phyloP scores from a whole-genome alignment of 768 basidiomycete species.

The Phallus indusiatus region DNA sequence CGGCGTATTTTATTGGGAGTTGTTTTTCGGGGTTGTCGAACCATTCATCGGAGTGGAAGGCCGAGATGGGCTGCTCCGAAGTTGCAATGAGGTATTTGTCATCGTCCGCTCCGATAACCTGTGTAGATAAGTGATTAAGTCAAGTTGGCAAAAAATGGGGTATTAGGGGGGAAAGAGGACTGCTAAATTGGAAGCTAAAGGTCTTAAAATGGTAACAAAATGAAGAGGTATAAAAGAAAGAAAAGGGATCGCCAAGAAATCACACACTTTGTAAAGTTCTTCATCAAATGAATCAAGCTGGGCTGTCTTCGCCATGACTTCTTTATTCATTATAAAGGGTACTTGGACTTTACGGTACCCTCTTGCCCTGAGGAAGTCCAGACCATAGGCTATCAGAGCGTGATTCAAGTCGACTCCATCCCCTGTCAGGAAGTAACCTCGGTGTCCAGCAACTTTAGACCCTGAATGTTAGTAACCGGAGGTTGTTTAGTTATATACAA shows the following conservation, averaged over 20 bases:
- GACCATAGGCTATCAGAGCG: conserved; percentile 87
- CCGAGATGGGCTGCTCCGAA: conserved; percentile 97
- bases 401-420: conserved; percentile 98
- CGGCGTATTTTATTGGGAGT: conserved; percentile 85
- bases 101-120: conserved; percentile 84
- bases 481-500: background rate
- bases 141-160: too few relatives aligned
- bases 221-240: background rate
- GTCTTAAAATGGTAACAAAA: background rate
- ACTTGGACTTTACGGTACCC: conserved; percentile 93
- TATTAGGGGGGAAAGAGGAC: background rate
- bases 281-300: conserved; percentile 98
- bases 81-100: conserved; percentile 99
- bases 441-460: conserved; percentile 87
- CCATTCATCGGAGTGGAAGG: conserved; percentile 94
- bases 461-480: conserved; percentile 35
- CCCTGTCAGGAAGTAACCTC: conserved; percentile 92
- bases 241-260: conserved; percentile 19
- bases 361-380: conserved; percentile 78
- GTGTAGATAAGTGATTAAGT: background rate
- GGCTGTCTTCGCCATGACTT: conserved; percentile 94
- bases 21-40: conserved; percentile 88
- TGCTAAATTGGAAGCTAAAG: background rate
- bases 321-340: conserved; percentile 98
- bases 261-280: conserved; percentile 79